Base-by-base conservation (phyloP, 306 rosid species). In the Phaseolus lunatus region DNA sequence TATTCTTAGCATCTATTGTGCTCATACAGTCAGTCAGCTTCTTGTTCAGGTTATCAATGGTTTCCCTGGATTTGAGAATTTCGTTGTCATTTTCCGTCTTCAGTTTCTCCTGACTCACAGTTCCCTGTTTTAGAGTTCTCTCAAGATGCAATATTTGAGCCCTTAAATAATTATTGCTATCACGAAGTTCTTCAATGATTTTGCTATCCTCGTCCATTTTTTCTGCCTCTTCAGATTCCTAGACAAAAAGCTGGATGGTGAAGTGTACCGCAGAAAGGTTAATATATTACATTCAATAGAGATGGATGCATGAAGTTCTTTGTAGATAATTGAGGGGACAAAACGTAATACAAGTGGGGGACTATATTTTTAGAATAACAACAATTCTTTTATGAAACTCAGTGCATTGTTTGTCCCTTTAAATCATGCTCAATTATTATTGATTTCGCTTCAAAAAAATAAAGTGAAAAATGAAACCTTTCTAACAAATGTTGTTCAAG, bases 181-280 rank as follows among this genome's bases (percentile, higher is more conserved):
- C 89, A 27, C 90, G 87, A 53, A 95, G 86, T 67, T 92, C 93
- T 82, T 89, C 96, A 81, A 95, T 95, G 80, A 92, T 73, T 85
- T 88, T 92, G 87, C 87, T 89, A 77, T 95, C 98, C 85, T 95
- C 98, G 11, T 95, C 97, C 98, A 92, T 95, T 82, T 95, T 95
- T 85, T 92, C 96, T 22, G 97, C 90, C 61, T 92, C 98, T 86
- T 92, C 98, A 65, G 88, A 80, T 90, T 95, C 98, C 98, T 95
- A 77, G 43, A 78, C 64, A 67, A 67, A 47, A 75, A 84, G 9
- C 61, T 74, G 72, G 48, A 70, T 57, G 63, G 70, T 70, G 67
- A 76, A 75, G 49, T 58, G 37, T 26, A 64, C 54, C 18, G 12
- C 48, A 37, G 26, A 67, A 67, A 73, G 75, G 29, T 66, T 67